phyloP scores from a whole-genome alignment of 371 early-diverging fungal species.

The Apophysomyces trapeziformis region DNA sequence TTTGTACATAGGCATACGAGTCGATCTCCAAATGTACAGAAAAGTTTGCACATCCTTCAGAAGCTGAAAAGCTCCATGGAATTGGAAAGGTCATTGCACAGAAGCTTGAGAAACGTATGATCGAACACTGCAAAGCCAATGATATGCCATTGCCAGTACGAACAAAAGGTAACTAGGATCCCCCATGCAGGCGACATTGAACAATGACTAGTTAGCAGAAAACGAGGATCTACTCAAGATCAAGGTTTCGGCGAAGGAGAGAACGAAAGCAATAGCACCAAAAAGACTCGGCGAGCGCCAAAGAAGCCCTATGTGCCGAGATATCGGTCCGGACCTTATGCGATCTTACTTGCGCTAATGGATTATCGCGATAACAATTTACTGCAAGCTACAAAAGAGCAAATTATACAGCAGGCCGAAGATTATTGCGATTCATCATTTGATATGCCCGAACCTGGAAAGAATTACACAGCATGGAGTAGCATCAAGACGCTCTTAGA shows the following conservation, averaged over 20 bases:
- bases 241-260: background rate
- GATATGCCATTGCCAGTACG: constrained; percentile 54
- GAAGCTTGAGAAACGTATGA: constrained; percentile 62
- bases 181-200: background rate
- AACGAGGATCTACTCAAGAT: constrained; percentile 3
- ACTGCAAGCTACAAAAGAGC: constrained; percentile 47
- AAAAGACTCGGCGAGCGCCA: constrained; percentile 25
- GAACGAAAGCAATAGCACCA: constrained; percentile 18
- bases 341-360: constrained; percentile 78
- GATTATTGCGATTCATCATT: constrained; percentile 69
- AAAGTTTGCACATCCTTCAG: constrained; percentile 54
- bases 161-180: constrained; percentile 27
- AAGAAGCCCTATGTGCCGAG: constrained; percentile 74
- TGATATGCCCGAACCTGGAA: constrained; percentile 58
- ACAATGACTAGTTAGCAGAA: constrained; percentile 2
- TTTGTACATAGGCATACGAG: constrained; percentile 60
- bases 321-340: constrained; percentile 85
- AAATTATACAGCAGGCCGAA: constrained; percentile 68
- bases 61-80: constrained; percentile 59
- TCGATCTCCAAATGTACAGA: constrained; percentile 63
- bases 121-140: constrained; percentile 57
- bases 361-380: constrained; percentile 35
- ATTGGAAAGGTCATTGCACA: constrained; percentile 67
- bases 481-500: constrained; percentile 73
- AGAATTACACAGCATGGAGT: constrained; percentile 77